phyloP scores from a whole-genome alignment of 2,329 filamentous ascomycete species.

The Penicillium sp. region DNA sequence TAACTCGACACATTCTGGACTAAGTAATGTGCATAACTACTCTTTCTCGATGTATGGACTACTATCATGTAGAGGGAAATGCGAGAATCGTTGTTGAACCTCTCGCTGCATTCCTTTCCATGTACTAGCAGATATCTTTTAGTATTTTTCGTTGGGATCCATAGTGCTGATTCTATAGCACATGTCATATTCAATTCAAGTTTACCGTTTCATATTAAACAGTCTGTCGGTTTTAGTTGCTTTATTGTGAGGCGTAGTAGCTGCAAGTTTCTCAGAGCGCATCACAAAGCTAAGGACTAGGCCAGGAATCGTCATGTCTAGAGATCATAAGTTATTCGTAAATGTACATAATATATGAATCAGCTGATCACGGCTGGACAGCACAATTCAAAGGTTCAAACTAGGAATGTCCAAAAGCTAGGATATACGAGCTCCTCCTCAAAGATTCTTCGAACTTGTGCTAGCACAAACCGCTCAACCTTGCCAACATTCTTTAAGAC shows the following conservation, averaged over 20 bases:
- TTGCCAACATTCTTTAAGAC: constrained; percentile 98
- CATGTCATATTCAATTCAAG: background rate
- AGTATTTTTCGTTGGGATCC: background rate
- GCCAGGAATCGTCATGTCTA: constrained; percentile 8
- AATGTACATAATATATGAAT: constrained; percentile 19
- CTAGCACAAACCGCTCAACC: constrained; percentile 94
- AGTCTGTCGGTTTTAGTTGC: background rate
- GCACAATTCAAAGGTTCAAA: constrained; percentile 51
- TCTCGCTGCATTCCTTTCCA: background rate
- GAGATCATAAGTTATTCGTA: constrained; percentile 19
- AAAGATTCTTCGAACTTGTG: constrained; percentile 94
- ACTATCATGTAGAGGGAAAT: background rate
- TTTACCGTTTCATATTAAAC: background rate
- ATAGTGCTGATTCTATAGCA: background rate
- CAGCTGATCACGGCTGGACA: background rate
- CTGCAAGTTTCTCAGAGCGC: no score
- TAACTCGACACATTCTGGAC: constrained; percentile 1
- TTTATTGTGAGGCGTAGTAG: background rate
- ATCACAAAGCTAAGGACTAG: background rate
- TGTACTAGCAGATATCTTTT: background rate
- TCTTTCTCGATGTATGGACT: background rate
- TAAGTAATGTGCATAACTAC: constrained; percentile 6
- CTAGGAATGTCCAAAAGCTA: constrained; percentile 96
- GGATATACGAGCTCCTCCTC: constrained; percentile 99
- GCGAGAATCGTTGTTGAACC: background rate